Conservation (phyloP, 1,284 basidiomycete species). For the Cryptococcus amylolentus region DNA sequence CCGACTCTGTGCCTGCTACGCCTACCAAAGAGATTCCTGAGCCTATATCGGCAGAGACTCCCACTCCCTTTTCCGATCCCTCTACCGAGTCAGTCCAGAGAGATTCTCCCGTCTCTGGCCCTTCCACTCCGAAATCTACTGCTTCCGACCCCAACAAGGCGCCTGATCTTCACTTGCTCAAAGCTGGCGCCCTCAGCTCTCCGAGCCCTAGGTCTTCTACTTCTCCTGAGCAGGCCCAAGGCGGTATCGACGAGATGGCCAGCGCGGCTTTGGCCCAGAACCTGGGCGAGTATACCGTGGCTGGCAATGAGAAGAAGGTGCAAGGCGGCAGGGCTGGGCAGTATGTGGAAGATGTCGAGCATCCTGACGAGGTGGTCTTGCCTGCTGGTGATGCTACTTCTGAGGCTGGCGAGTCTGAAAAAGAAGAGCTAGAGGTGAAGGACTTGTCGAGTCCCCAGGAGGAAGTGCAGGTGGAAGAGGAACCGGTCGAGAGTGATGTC, state of each 20-base stretch:
- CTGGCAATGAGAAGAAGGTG: conserved; percentile 17
- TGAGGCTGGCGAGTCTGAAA: background rate
- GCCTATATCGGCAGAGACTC: background rate
- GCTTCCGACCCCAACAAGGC: conserved; percentile 23
- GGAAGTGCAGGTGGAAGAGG: too few relatives aligned
- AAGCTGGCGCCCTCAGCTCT: conserved; percentile 15
- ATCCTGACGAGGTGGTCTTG: conserved; percentile 17
- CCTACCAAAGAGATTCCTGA: background rate
- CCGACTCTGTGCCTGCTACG: conserved; percentile 5
- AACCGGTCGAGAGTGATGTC: too few relatives aligned
- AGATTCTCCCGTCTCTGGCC: background rate
- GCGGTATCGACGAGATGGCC: conserved; percentile 17
- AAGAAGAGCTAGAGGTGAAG: background rate
- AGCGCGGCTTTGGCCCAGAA: conserved; percentile 18
- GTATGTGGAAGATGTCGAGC: conserved; percentile 25
- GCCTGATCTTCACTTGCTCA: conserved; percentile 24
- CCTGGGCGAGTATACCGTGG: conserved; percentile 19
- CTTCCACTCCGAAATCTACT: background rate
- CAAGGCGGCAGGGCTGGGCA: conserved; percentile 32
- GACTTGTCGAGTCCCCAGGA: background rate
- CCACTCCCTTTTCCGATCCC: background rate
- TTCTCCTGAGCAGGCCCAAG: background rate
- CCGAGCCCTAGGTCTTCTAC: background rate
- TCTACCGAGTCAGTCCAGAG: background rate
- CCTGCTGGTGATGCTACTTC: conserved; percentile 5